Evolutionary conservation across 2,329 filamentous ascomycete species (phyloP).

Genomic region (Daldinia eschscholtzii): DNA sequence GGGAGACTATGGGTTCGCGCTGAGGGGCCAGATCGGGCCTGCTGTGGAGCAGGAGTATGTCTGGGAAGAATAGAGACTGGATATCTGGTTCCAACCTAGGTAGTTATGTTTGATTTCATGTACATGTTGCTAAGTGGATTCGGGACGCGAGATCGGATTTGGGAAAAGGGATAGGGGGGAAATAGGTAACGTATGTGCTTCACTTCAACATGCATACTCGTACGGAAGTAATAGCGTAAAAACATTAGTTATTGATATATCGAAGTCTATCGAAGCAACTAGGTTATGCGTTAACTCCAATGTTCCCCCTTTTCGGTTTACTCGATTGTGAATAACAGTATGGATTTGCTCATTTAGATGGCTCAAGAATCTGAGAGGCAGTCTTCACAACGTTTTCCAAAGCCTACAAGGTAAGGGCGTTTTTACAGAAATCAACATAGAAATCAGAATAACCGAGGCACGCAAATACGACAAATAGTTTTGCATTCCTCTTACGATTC

Average conservation of each 20-base stretch:
- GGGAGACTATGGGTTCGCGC: conserved; percentile 78
- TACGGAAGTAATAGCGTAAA: neutral
- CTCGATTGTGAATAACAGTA: neutral
- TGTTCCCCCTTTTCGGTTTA: neutral
- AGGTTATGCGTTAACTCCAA: neutral
- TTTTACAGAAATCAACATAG: too few species aligned
- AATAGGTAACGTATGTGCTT: conserved; percentile 14
- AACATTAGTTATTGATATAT: neutral
- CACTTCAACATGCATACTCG: conserved; percentile 11
- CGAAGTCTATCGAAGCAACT: neutral
- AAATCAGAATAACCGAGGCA: too few species aligned
- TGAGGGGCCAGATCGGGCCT: conserved; percentile 56
- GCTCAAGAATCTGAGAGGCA: neutral
- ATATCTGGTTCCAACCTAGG: neutral
- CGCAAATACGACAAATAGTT: too few species aligned
- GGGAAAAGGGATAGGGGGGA: neutral
- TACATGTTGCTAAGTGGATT: neutral
- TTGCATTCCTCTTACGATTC: too few species aligned
- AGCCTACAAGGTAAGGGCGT: too few species aligned
- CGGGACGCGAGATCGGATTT: too few species aligned
- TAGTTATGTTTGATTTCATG: neutral
- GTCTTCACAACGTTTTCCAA: too few species aligned
- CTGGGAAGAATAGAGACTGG: conserved; percentile 55
- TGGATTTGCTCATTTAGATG: neutral
- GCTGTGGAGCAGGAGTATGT: conserved; percentile 55